Evolutionary conservation across 1,284 basidiomycete species (phyloP).

Genomic region (Ganoderma sinense): DNA sequence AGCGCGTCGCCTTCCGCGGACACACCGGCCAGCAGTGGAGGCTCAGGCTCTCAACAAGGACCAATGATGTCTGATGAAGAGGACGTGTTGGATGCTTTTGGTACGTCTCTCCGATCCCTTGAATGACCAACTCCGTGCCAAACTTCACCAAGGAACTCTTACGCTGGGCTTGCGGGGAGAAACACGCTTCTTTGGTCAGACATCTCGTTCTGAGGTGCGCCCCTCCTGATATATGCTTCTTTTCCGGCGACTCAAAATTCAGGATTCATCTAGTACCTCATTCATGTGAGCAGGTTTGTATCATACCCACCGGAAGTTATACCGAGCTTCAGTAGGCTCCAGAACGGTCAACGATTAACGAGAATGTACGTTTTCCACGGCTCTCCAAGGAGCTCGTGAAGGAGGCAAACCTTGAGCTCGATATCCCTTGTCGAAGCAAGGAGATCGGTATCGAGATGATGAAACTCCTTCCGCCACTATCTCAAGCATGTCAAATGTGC

Average conservation of each 20-base stretch:
- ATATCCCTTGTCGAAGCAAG: constrained; percentile 39
- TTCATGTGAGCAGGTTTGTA: constrained; percentile 48
- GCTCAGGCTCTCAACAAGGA: neutral
- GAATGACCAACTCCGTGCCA: neutral
- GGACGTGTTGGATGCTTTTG: constrained; percentile 62
- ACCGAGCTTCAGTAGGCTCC: constrained; percentile 27
- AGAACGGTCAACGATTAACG: constrained; percentile 19
- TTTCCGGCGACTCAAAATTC: neutral
- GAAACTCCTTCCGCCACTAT: constrained; percentile 53
- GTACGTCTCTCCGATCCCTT: constrained; percentile 40
- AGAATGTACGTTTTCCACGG: constrained; percentile 27
- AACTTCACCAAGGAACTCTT: constrained; percentile 61
- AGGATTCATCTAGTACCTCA: constrained; percentile 52
- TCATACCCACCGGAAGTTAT: no score
- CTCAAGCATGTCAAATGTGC: constrained; percentile 60
- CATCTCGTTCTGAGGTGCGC: constrained; percentile 68
- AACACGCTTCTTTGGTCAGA: constrained; percentile 65
- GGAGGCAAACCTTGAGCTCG: constrained; percentile 41
- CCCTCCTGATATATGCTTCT: constrained; percentile 4
- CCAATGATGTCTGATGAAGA: constrained; percentile 47
- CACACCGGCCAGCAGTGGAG: constrained; percentile 1
- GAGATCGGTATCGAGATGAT: constrained; percentile 50
- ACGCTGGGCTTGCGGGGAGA: constrained; percentile 62
- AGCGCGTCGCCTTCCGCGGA: neutral
- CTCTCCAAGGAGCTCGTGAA: constrained; percentile 35